Conservation (phyloP, 192 early-diverging fungal genomes). For the Rhizophagus clarus region DNA sequence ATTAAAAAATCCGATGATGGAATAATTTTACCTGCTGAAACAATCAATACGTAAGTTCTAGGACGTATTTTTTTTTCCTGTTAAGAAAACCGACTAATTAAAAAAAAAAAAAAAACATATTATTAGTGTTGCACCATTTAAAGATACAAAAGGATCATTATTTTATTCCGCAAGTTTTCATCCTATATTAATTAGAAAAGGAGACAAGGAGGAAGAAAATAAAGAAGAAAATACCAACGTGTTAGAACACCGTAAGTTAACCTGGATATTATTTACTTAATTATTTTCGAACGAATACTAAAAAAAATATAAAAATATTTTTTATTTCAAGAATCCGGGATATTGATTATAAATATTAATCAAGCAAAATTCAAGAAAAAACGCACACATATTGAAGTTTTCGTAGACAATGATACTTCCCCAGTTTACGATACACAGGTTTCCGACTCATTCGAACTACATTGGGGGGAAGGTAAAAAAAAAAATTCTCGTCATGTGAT, state of each 20-base stretch:
- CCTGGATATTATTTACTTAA: neutral
- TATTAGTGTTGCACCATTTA: slow-evolving; percentile 5
- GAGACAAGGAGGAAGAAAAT: neutral
- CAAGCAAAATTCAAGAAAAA: slow-evolving; percentile 17
- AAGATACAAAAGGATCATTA: neutral
- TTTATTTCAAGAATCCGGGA: slow-evolving; percentile 10
- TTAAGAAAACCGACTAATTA: neutral
- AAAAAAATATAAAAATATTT: no score
- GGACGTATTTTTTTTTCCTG: neutral
- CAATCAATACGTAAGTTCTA: neutral
- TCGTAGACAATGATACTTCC: slow-evolving; percentile 4
- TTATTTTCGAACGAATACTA: neutral
- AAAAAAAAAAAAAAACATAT: neutral
- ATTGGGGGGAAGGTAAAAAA: slow-evolving; percentile 12
- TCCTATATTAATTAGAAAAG: neutral
- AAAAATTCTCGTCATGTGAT: neutral
- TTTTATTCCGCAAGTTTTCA: slow-evolving; percentile 26
- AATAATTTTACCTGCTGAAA: neutral
- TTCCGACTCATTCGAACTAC: neutral
- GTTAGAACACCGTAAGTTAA: slow-evolving; percentile 1
- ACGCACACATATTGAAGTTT: neutral
- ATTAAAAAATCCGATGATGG: neutral
- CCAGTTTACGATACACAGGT: neutral
- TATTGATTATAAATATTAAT: slow-evolving; percentile 21
- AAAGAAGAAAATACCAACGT: neutral